Percentiles rank a stretch among this genome's conserved stretches.
Conservation (phyloP, 495 filamentous ascomycete species). For the Geoglossum glabrum region DNA sequence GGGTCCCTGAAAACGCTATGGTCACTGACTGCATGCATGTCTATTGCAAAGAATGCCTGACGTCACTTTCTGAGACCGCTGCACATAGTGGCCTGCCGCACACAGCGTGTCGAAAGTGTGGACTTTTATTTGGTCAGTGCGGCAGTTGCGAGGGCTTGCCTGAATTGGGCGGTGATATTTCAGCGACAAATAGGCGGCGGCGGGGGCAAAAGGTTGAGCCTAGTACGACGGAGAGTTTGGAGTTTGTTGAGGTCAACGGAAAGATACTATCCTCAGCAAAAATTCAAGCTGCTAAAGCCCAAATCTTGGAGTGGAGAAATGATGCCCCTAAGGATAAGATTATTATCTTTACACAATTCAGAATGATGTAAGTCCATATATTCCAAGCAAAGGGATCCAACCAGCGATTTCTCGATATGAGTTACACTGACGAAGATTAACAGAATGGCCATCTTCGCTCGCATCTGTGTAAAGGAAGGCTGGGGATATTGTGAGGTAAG, state of each 20-base stretch:
- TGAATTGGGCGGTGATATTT: neutral
- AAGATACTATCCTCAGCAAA: conserved; percentile 17
- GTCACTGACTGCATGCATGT: neutral
- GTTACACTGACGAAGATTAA: neutral
- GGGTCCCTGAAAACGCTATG: neutral
- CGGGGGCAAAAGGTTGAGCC: conserved; percentile 6
- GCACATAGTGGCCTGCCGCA: neutral
- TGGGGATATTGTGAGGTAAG: neutral
- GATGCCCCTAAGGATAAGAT: conserved; percentile 18
- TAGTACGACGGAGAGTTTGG: neutral
- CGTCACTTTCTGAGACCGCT: neutral
- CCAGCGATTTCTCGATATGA: neutral
- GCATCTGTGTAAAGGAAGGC: conserved; percentile 3
- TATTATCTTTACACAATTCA: conserved; percentile 20
- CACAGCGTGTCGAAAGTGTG: neutral
- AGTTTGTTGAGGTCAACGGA: conserved; percentile 11
- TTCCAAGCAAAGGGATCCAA: neutral
- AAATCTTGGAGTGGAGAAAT: conserved; percentile 17
- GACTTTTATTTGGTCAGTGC: neutral
- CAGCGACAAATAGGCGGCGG: neutral
- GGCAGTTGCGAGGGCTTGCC: neutral
- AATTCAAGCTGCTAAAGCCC: conserved; percentile 16
- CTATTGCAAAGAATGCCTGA: neutral
- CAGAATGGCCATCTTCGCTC: neutral
- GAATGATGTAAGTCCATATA: conserved; percentile 6